phyloP scores from a whole-genome alignment of 768 basidiomycete species.

The Leccinum pellstonianum region DNA sequence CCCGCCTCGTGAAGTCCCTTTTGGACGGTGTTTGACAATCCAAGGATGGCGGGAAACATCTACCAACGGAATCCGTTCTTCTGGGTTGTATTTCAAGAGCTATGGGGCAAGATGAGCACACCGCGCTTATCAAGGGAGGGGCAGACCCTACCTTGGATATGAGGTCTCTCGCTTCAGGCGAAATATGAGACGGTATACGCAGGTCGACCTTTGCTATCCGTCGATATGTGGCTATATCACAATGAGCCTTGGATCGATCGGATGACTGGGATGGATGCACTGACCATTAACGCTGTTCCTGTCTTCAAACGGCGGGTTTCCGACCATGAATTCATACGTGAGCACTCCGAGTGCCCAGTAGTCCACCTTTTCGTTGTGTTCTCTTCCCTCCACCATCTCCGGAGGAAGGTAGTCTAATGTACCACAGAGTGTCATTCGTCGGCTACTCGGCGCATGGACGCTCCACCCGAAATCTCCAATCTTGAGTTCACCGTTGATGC shows the following conservation, averaged over 20 bases:
- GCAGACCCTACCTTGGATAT: slow-evolving; percentile 39
- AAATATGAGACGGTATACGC: slow-evolving; percentile 40
- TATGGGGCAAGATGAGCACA: slow-evolving; percentile 32
- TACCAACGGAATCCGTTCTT: slow-evolving; percentile 67
- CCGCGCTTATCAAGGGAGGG: slow-evolving; percentile 4
- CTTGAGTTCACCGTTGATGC: slow-evolving; percentile 95
- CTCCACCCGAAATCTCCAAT: slow-evolving; percentile 99
- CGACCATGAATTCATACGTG: slow-evolving; percentile 91
- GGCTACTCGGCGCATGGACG: slow-evolving; percentile 90
- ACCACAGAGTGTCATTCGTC: slow-evolving; percentile 89
- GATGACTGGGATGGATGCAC: slow-evolving; percentile 21
- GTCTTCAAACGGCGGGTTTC: slow-evolving; percentile 86
- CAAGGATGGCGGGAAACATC: slow-evolving; percentile 85
- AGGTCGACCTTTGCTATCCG: slow-evolving; percentile 89
- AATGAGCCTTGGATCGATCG: slow-evolving; percentile 8
- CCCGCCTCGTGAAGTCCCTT: slow-evolving; percentile 36
- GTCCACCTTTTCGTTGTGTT: slow-evolving; percentile 89
- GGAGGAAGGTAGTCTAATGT: slow-evolving; percentile 97
- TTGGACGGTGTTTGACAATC: slow-evolving; percentile 70
- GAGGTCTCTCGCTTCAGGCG: slow-evolving; percentile 44
- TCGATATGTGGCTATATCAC: slow-evolving; percentile 73
- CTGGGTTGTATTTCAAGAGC: slow-evolving; percentile 84
- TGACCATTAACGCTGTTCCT: slow-evolving; percentile 70
- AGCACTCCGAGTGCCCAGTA: slow-evolving; percentile 98
- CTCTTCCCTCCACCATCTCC: slow-evolving; percentile 94